Conservation (phyloP, 441 rosid genomes). For the Iberis amara region DNA sequence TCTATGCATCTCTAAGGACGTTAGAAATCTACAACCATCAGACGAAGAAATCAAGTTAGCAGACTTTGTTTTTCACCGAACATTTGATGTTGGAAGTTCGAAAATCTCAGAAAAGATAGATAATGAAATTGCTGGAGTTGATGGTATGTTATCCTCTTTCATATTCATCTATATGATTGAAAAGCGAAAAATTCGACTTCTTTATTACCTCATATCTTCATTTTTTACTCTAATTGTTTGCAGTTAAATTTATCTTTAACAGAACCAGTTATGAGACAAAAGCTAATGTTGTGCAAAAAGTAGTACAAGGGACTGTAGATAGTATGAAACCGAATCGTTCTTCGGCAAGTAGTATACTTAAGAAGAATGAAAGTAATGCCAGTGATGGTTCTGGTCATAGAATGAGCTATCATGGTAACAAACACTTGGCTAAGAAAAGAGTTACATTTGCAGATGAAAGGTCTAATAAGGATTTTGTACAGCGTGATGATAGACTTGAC, state of each 20-base stretch:
- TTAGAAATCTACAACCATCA: slow-evolving; percentile 56
- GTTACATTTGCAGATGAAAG: slow-evolving; percentile 25
- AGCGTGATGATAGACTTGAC: slow-evolving; percentile 27
- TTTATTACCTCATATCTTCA: slow-evolving; percentile 17
- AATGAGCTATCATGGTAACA: slow-evolving; percentile 6
- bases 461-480: slow-evolving; percentile 25
- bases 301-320: slow-evolving; percentile 8
- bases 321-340: slow-evolving; percentile 16
- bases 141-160: slow-evolving; percentile 35
- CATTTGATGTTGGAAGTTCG: slow-evolving; percentile 50
- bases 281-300: slow-evolving; percentile 29
- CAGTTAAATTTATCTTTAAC: slow-evolving; percentile 60
- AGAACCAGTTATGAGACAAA: slow-evolving; percentile 30
- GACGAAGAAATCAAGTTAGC: slow-evolving; percentile 47
- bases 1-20: slow-evolving; percentile 58
- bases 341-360: slow-evolving; percentile 10
- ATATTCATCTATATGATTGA: too few relatives aligned
- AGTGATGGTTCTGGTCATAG: slow-evolving; percentile 13
- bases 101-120: slow-evolving; percentile 42
- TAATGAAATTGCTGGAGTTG: slow-evolving; percentile 53
- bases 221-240: slow-evolving; percentile 33
- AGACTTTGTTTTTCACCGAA: slow-evolving; percentile 50
- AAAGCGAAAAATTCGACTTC: too few relatives aligned
- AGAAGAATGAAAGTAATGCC: slow-evolving; percentile 11
- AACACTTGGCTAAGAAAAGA: slow-evolving; percentile 17